Evolutionary conservation across 345 rosid genomes (phyloP).

Genomic region (Gossypium turneri): DNA sequence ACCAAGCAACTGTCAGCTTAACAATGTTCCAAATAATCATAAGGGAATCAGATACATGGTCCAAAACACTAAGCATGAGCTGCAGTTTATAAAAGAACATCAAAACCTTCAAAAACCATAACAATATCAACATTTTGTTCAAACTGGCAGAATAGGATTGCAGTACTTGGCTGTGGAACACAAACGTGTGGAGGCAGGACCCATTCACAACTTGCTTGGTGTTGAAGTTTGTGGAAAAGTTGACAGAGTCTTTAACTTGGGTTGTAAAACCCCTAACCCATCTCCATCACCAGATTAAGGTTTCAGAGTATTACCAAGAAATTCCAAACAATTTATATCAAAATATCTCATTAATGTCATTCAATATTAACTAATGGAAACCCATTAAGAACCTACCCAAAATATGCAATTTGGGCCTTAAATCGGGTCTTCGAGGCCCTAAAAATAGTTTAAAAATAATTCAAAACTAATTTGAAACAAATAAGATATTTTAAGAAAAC

Average conservation of each 20-base stretch:
- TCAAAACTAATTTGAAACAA: too few relatives aligned
- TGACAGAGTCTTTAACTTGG: slow-evolving; percentile 64
- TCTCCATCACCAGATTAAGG: accelerated
- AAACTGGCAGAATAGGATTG: slow-evolving; percentile 20
- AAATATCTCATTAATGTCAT: too few relatives aligned
- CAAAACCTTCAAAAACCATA: slow-evolving; percentile 16
- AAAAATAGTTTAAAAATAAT: too few relatives aligned
- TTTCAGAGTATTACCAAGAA: too few relatives aligned
- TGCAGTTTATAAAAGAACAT: slow-evolving; percentile 23
- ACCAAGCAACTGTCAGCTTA: slow-evolving; percentile 25
- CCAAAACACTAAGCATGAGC: slow-evolving; percentile 21
- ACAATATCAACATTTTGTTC: slow-evolving; percentile 22
- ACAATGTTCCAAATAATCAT: slow-evolving; percentile 19
- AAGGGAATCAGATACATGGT: slow-evolving; percentile 21
- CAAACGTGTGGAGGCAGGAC: slow-evolving; percentile 23
- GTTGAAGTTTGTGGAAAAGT: slow-evolving; percentile 63
- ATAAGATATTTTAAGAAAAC: too few relatives aligned
- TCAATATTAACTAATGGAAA: too few relatives aligned
- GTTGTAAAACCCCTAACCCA: slow-evolving; percentile 7
- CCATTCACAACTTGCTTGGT: slow-evolving; percentile 46
- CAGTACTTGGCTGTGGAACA: slow-evolving; percentile 19
- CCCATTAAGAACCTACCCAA: too few relatives aligned
- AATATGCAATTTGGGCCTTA: too few relatives aligned
- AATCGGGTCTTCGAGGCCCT: too few relatives aligned
- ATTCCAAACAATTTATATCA: too few relatives aligned